Percentiles rank a stretch among this genome's conserved stretches.
phyloP scores from a whole-genome alignment of 257 asterid genomes.

The Nicotiana benthamiana region DNA sequence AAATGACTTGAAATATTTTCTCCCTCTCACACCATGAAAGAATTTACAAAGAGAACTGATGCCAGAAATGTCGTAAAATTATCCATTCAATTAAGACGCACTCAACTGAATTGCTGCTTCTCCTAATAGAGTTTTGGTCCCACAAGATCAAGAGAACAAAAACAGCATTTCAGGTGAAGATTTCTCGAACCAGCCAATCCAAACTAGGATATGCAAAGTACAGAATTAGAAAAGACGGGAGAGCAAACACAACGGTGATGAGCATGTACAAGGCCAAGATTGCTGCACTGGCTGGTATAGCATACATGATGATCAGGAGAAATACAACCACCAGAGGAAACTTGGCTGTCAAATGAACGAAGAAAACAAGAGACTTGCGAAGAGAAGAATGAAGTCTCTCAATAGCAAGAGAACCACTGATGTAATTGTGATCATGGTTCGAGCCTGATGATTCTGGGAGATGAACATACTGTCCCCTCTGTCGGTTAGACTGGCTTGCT shows the following conservation, averaged over 20 bases:
- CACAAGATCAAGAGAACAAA: neutral
- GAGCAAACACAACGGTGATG: slow-evolving; percentile 67
- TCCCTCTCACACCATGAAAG: neutral
- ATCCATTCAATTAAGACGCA: neutral
- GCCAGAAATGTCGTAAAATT: neutral
- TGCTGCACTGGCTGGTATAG: slow-evolving; percentile 87
- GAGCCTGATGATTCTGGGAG: slow-evolving; percentile 40
- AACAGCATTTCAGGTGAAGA: slow-evolving; percentile 40
- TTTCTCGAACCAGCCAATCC: slow-evolving; percentile 96
- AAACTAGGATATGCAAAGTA: slow-evolving; percentile 90
- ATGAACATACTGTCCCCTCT: slow-evolving; percentile 30
- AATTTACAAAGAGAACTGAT: neutral
- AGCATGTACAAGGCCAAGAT: slow-evolving; percentile 68
- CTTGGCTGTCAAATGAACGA: slow-evolving; percentile 73
- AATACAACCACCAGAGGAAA: slow-evolving; percentile 74
- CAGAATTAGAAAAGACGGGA: slow-evolving; percentile 75
- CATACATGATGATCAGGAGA: slow-evolving; percentile 65
- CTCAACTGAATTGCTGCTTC: neutral
- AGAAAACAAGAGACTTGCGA: slow-evolving; percentile 54
- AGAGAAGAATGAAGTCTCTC: slow-evolving; percentile 57
- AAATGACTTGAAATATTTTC: neutral
- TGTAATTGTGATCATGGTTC: slow-evolving; percentile 21
- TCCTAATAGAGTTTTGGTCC: neutral
- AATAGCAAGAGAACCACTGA: slow-evolving; percentile 26
- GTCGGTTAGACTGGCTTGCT: slow-evolving; percentile 21